Base-by-base conservation (phyloP, 306 rosid species). In the Betula pendula region DNA sequence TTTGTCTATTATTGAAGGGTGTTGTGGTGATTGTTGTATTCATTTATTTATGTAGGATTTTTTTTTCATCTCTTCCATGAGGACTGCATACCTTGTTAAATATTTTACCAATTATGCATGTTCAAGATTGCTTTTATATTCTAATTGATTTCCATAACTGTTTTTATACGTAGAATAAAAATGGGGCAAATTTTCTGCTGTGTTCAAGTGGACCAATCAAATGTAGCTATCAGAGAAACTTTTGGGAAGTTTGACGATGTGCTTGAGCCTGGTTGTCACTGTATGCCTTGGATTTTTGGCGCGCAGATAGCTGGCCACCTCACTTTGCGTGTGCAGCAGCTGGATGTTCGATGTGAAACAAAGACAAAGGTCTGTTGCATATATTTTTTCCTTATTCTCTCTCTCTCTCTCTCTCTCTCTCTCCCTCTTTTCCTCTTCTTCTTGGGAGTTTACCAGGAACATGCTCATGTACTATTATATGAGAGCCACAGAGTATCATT, bases 281-380 rank as follows among this genome's bases (percentile, higher is more conserved):
- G 91, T 51, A 20, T 87, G 83, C 91, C 91, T 9, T 87, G 91
- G 91, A 75, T 81, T 49, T 51, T 82, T 0, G 91, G 91, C 56
- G 78, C 83, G 27, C 77, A 73, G 52, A 0, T 87, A 74, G 90
- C 88, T 49, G 90, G 90, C 71, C 81, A 84, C 40, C 86, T 87
- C 29, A 76, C 88, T 13, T 78, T 87, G 62, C 90, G 90, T 67
- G 74, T 87, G n/a, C 88, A 87, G 86, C 90, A 87, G 77, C 81
- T 87, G 80, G 90, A 87, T 58, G 90, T 87, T 63, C 90, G 86
- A 12, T 87, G 90, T 71, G 90, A 87, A 75, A 87, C 90, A 20
- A 87, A 87, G 79, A 87, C 88, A 2, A 87, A 87, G 90, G 88
- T 87, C 59, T 42, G 79, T 84, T 50, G 45, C 12, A 24, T 59